Evolutionary conservation across 805 yeast species (phyloP).

Genomic region (Ogataea angusta): DNA sequence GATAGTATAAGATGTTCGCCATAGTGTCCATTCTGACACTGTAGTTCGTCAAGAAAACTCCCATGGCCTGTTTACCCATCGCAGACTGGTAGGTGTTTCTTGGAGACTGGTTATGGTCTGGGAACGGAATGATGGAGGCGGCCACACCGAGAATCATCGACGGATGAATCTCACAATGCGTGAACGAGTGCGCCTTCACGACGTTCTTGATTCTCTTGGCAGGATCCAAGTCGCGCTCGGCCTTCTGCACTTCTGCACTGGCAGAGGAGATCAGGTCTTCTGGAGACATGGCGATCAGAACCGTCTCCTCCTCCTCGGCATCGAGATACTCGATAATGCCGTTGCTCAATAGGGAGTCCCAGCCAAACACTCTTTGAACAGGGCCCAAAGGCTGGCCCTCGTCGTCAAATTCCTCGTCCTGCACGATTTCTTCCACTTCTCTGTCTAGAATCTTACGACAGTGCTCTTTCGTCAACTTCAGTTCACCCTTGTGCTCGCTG

Average conservation of each 20-base stretch:
- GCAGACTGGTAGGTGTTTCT: slow-evolving; percentile 99
- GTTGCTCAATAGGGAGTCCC: slow-evolving; percentile 77
- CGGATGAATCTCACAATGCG: slow-evolving; percentile 99
- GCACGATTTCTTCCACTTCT: slow-evolving; percentile 55
- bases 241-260: slow-evolving; percentile 37
- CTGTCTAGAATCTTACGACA: slow-evolving; percentile 63
- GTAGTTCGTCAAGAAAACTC: slow-evolving; percentile 93
- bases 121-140: slow-evolving; percentile 98
- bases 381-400: slow-evolving; percentile 47
- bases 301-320: slow-evolving; percentile 98
- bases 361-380: slow-evolving; percentile 52
- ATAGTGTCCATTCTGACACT: slow-evolving; percentile 98
- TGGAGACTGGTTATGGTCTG: slow-evolving; percentile 99
- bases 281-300: slow-evolving; percentile 98
- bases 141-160: slow-evolving; percentile 98
- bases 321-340: slow-evolving; percentile 96
- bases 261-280: slow-evolving; percentile 78
- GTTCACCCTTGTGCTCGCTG: slow-evolving; percentile 66
- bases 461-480: slow-evolving; percentile 82
- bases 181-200: slow-evolving; percentile 66
- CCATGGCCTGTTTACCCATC: slow-evolving; percentile 99
- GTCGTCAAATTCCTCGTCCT: slow-evolving; percentile 42
- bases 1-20: slow-evolving; percentile 97
- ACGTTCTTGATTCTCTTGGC: slow-evolving; percentile 80
- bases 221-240: slow-evolving; percentile 51